Base-by-base conservation (phyloP, 2,329 filamentous ascomycete species). In the Sarocladium kiliense region DNA sequence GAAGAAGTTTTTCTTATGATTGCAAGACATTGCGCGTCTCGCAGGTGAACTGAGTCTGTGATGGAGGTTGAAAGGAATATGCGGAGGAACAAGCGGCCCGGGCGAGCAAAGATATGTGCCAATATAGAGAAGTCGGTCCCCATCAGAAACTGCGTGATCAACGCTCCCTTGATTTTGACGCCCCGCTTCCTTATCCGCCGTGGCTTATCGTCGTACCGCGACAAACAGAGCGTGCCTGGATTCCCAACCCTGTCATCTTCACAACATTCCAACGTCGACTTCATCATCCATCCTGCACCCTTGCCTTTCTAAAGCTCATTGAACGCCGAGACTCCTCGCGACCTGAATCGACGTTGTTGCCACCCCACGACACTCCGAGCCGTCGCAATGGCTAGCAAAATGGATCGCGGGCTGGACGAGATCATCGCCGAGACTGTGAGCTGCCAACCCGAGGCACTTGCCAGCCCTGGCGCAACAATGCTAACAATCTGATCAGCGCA, bases 401-500 rank as follows among this genome's bases (percentile, higher is more conserved):
- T 81, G 76, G 77, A 79, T 61, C 77, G 76, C 61, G 79, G 77
- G 56, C 76, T 81, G 30, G 79, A 81, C 65, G 79, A 82, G 65
- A 81, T 81, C 63, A 78, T 81, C 60, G 77, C 75, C 56, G 77
- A 81, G 59, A 74, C 69, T 65, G 74, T 76, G 66, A 53, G 66
- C 59, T 9, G 25, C 60, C 41, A 58, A 18, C 50, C 27, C 25
- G n/a, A n/a, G 19, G 39, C 11, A 7, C 12, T 14, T 14, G n/a
- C 12, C 30, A 7, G 5, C 21, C 11, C 14, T n/a, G 30, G 54
- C 59, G 51, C 41, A 27, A 57, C 21, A 7, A 14, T 18, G 49
- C 58, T 67, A 57, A 67, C 62, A 42, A 23, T 42, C 49, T 27
- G n/a, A 26, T 50, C 63, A 69, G 64, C 66, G 64, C 57, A 66